phyloP scores from a whole-genome alignment of 139 green algal genomes.

The Chlorella ohadii region DNA sequence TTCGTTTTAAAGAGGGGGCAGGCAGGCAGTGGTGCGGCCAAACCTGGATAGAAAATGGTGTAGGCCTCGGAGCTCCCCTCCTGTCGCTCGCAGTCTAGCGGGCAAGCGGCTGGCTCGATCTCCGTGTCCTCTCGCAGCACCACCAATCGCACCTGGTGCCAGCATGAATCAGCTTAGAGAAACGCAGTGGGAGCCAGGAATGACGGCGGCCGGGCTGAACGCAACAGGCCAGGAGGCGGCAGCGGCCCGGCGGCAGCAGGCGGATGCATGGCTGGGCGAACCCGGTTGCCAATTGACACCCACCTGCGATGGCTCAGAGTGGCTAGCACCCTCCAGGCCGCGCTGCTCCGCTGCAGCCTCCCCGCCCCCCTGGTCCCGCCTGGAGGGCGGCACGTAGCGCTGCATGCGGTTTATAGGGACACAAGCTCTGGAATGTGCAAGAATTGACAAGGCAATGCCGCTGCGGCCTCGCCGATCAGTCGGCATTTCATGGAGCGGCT shows the following conservation, averaged over 20 bases:
- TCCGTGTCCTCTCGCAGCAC: not conserved
- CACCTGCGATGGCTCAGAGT: slow-evolving; percentile 2
- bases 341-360: not conserved
- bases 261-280: not conserved
- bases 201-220: not conserved
- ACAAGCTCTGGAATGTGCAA: too few species aligned
- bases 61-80: not conserved
- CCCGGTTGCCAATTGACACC: too few species aligned
- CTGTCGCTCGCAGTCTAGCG: slow-evolving; percentile 10
- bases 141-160: slow-evolving; percentile 15
- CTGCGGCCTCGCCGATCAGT: too few species aligned
- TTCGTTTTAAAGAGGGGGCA: too few species aligned
- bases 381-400: slow-evolving; percentile 22
- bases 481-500: too few species aligned
- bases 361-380: not conserved
- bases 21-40: too few species aligned
- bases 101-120: not conserved
- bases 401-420: not conserved
- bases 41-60: too few species aligned
- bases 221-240: not conserved
- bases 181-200: too few species aligned
- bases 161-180: too few species aligned
- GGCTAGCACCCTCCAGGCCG: not conserved
- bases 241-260: not conserved
- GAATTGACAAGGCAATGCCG: too few species aligned